Conservation (phyloP, 2,329 filamentous ascomycete species). For the Epichloe aotearoae region DNA sequence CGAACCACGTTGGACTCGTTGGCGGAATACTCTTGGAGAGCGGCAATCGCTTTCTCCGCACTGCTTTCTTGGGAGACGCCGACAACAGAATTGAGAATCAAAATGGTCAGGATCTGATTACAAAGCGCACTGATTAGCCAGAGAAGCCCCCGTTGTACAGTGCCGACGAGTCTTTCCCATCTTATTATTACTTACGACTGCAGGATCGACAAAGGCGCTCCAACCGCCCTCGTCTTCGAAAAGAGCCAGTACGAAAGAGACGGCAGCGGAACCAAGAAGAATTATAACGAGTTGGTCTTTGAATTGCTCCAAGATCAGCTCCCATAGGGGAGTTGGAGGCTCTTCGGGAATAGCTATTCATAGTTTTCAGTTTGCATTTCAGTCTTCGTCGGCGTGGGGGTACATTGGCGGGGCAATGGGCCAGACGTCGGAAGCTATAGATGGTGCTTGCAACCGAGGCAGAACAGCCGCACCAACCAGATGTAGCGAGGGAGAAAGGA, state of each 20-base stretch:
- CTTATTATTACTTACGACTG: conserved; percentile 54
- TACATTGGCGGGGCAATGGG: not conserved
- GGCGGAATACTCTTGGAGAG: conserved; percentile 95
- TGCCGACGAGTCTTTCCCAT: not conserved
- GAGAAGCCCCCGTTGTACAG: not conserved
- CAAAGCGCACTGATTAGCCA: not conserved
- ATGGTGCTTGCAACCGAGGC: not conserved
- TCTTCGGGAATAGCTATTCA: conserved; percentile 58
- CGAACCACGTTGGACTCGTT: conserved; percentile 93
- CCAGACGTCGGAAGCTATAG: not conserved
- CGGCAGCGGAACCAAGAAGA: conserved; percentile 77
- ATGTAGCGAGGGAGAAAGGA: not conserved
- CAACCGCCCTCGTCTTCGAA: conserved; percentile 90
- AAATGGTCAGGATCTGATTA: conserved; percentile 77
- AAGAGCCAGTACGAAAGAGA: conserved; percentile 85
- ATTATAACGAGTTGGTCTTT: conserved; percentile 98
- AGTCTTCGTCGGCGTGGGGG: conserved; percentile 3
- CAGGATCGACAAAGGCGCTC: conserved; percentile 94
- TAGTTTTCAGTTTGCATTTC: conserved; percentile 1
- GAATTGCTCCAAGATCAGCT: conserved; percentile 95
- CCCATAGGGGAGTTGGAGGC: conserved; percentile 88
- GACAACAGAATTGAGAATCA: conserved; percentile 92
- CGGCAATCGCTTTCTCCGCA: conserved; percentile 95
- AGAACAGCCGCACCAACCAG: conserved; percentile 3
- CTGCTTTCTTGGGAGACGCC: conserved; percentile 98